These are phyloP conservation scores for Monosporascus sp. DNA, from an alignment of 2,329 filamentous ascomycete species.

Conservation along the genomic window DNA sequence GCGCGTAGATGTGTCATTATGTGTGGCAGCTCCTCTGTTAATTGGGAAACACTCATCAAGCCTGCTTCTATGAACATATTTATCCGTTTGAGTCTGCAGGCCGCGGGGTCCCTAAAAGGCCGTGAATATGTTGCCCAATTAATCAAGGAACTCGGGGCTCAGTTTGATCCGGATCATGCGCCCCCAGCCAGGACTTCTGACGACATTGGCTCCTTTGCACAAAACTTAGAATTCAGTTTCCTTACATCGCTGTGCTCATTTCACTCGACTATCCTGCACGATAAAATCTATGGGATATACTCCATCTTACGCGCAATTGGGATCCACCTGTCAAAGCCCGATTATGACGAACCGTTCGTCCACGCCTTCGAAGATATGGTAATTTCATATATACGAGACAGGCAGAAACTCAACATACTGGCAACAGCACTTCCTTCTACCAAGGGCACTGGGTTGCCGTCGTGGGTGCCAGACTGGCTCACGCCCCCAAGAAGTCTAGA, in stretches of 20 bases:
- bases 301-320: conserved; percentile 1
- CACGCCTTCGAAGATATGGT: conserved; percentile 6
- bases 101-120: conserved; percentile 1
- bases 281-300: conserved; percentile 6
- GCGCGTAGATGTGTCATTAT: conserved; percentile 3
- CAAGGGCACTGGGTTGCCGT: conserved; percentile 2
- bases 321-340: conserved; percentile 3
- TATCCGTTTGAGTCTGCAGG: too few relatives aligned
- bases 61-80: too few relatives aligned
- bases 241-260: not conserved
- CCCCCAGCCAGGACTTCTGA: not conserved
- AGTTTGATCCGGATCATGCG: not conserved
- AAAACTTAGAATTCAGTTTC: not conserved
- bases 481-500: too few relatives aligned
- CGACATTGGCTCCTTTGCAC: not conserved
- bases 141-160: not conserved
- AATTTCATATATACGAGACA: conserved; percentile 1
- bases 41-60: conserved; percentile 4
- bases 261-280: not conserved
- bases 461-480: conserved; percentile 10
- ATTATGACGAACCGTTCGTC: conserved; percentile 3
- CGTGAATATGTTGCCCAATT: not conserved
- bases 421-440: not conserved
- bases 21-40: conserved; percentile 3
- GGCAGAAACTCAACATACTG: conserved; percentile 3